Evolutionary conservation across 2,329 filamentous ascomycete genomes (phyloP), one percentile per base, ranked within the genome.

Genomic region (Ascochyta koolunga): DNA sequence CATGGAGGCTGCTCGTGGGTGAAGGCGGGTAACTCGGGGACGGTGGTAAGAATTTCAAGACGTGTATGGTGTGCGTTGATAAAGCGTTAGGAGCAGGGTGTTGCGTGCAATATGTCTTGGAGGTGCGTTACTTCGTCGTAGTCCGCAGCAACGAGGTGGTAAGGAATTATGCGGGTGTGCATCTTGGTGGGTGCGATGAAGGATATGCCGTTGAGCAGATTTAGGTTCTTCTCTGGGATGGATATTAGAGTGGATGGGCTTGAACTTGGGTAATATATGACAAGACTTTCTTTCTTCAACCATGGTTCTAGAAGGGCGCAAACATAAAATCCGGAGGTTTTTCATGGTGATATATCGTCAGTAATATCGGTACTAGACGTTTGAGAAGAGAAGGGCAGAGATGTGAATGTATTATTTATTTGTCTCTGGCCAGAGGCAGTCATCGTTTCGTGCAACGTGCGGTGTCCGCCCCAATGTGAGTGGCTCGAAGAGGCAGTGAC

Each of bases 1-100:
- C 61, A 67, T 8, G 59, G 56, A 2, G 59, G 64, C 5, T 25
- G 8, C 13, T 36, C 18, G 40, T 66, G 64, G 5, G n/a, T 53
- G 55, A 63, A 63, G 10, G 5, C 6, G 0, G 18, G 1, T 4
- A 52, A 45, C 10, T 56, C 43, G 15, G 59, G 53, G 13, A 61
- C 41, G 10, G 6, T 5, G 25, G 42, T 15, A 2, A 35, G 4
- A 18, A 64, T 63, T 1, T 64, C 56, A 1, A 19, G 27, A 11
- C 38, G 36, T 1, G 2, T 18, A 42, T 64, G 59, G 31, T 44
- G 55, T 4, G 53, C 53, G 11, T 57, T 59, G 37, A 41, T 58
- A 53, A 64, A 65, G 35, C 50, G 56, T 11, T 13, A 11, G 11
- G 27, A 29, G 27, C 27, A 11, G 27, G 10, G 15, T 5, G 27